These are phyloP conservation scores for Caloboletus inedulis DNA, from an alignment of 1,284 basidiomycete species.

Conservation along the genomic window DNA sequence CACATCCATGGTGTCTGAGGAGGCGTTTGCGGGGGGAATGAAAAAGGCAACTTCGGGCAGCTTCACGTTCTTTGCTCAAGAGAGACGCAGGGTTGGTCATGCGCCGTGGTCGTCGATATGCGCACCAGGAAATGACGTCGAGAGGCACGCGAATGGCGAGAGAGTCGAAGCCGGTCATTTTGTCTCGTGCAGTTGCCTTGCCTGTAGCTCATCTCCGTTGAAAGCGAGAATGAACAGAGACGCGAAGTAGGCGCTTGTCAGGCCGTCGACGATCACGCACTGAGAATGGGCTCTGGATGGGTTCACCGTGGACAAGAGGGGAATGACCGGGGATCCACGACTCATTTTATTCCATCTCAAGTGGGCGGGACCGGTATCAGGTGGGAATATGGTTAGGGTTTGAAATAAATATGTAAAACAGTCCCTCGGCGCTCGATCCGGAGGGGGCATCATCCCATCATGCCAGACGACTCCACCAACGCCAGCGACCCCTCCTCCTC, in stretches of 20 bases:
- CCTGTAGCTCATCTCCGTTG: neutral
- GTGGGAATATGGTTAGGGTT: slow-evolving; percentile 28
- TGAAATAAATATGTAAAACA: slow-evolving; percentile 24
- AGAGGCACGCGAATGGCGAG: neutral
- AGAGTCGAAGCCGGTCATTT: neutral
- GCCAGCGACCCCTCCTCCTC: slow-evolving; percentile 17
- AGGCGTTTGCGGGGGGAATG: slow-evolving; percentile 1
- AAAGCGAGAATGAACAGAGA: neutral
- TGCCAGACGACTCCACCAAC: slow-evolving; percentile 44
- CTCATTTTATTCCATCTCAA: too few relatives aligned
- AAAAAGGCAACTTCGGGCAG: slow-evolving; percentile 1
- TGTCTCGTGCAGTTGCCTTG: too few relatives aligned
- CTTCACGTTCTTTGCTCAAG: neutral
- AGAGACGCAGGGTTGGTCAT: slow-evolving; percentile 9
- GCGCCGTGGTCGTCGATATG: slow-evolving; percentile 16
- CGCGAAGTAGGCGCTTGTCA: too few relatives aligned
- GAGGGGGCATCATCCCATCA: slow-evolving; percentile 29
- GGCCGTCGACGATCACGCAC: neutral
- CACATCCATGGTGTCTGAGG: neutral
- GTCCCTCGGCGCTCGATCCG: slow-evolving; percentile 29
- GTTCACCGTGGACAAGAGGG: neutral
- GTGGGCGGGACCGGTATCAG: slow-evolving; percentile 26
- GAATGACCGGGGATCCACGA: neutral
- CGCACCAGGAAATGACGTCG: slow-evolving; percentile 1
- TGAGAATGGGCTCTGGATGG: too few relatives aligned